A percentile compares a stretch with the other conserved stretches of the same genome.
Conservation (phyloP, 1,284 basidiomycete species). For the Moesziomyces aphidis region DNA sequence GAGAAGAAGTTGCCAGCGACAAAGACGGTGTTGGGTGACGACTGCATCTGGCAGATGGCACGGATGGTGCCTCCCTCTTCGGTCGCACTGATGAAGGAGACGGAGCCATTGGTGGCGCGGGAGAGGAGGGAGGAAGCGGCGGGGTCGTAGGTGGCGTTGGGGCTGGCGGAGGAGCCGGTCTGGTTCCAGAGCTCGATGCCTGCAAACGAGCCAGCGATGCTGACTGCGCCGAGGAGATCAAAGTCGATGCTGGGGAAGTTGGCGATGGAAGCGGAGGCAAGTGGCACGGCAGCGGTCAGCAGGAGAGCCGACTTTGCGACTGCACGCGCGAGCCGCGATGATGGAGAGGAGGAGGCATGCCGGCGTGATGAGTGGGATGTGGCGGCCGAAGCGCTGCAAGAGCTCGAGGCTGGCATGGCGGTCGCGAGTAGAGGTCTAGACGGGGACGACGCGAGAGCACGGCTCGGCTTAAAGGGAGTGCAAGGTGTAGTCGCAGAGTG, state of each 20-base stretch:
- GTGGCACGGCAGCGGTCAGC: conserved; percentile 14
- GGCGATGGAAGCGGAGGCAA: conserved; percentile 30
- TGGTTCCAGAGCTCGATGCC: conserved; percentile 58
- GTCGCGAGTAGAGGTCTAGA: background rate
- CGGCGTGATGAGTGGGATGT: conserved; percentile 10
- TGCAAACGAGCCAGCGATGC: conserved; percentile 60
- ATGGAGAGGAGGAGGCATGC: background rate
- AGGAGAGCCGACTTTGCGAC: conserved; percentile 28
- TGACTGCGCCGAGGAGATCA: conserved; percentile 58
- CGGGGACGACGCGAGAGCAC: conserved; percentile 1
- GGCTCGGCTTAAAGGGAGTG: too few relatives aligned
- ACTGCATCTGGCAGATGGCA: conserved; percentile 63
- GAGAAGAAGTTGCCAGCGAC: conserved; percentile 67
- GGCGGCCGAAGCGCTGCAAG: conserved; percentile 8
- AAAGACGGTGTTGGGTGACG: conserved; percentile 52
- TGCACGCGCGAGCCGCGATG: conserved; percentile 16
- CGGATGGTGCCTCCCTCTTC: conserved; percentile 64
- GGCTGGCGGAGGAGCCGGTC: conserved; percentile 39
- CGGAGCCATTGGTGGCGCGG: conserved; percentile 56
- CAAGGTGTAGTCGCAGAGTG: too few relatives aligned
- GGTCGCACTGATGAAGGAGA: conserved; percentile 62
- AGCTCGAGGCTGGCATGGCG: conserved; percentile 5
- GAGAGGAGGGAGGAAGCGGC: conserved; percentile 57
- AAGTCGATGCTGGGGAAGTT: conserved; percentile 63
- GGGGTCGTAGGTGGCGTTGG: conserved; percentile 49